Evolutionary conservation across 140 eudicot genomes (phyloP).

Genomic region (Cichorium intybus): DNA sequence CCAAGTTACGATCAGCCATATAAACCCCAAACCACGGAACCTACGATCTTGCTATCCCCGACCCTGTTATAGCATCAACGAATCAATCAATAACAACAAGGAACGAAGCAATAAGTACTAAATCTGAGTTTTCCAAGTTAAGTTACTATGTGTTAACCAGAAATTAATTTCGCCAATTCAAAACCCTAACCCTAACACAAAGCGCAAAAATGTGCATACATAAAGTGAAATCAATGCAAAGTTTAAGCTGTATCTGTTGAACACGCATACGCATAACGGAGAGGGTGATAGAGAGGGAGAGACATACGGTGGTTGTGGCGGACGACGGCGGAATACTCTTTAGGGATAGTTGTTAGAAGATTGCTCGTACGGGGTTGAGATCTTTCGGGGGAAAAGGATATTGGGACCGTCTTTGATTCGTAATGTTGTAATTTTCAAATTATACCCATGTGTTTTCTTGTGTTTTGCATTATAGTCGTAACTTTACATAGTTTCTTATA

Average conservation of each 20-base stretch:
- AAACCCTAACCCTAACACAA: constrained; percentile 26
- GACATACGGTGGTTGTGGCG: constrained; percentile 32
- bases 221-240: background rate
- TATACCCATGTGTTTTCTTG: constrained; percentile 1
- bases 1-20: constrained; percentile 75
- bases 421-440: background rate
- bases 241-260: constrained; percentile 1
- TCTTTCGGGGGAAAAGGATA: constrained; percentile 10
- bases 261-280: background rate
- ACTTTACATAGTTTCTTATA: no score
- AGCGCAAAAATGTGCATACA: constrained; percentile 7
- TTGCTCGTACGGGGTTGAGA: constrained; percentile 14
- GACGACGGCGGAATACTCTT: constrained; percentile 19
- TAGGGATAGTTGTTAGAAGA: constrained; percentile 10
- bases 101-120: constrained; percentile 1
- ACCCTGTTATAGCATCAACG: constrained; percentile 26
- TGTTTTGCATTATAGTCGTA: background rate
- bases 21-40: constrained; percentile 34
- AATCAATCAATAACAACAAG: background rate
- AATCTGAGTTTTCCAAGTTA: background rate
- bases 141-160: background rate
- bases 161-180: constrained; percentile 5
- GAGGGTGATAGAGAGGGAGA: constrained; percentile 2
- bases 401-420: constrained; percentile 11
- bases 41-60: constrained; percentile 17